These are phyloP conservation scores for Hyphopichia wangnamkhiaoensis DNA, from an alignment of 1,139 yeast species.

Conservation along the genomic window DNA sequence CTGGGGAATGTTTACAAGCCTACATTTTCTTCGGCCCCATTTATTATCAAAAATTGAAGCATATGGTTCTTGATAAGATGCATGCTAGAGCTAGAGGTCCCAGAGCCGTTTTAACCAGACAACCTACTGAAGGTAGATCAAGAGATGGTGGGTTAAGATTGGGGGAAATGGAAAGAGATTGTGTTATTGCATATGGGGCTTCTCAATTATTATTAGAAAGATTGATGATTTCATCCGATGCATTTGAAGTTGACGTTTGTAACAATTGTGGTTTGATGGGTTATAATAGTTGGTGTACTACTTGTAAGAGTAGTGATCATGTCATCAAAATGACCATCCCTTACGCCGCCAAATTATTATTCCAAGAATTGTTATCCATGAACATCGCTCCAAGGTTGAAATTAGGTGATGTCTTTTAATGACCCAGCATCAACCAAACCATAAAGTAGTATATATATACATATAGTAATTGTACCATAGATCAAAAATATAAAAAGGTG, in stretches of 20 bases:
- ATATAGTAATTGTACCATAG: slow-evolving; percentile 1
- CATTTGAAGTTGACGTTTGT: slow-evolving; percentile 95
- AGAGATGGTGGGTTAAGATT: slow-evolving; percentile 99
- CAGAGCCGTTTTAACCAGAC: slow-evolving; percentile 95
- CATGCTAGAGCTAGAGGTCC: slow-evolving; percentile 99
- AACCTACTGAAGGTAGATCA: slow-evolving; percentile 99
- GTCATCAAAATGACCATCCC: slow-evolving; percentile 96
- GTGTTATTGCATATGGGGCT: slow-evolving; percentile 99
- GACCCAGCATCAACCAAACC: neutral
- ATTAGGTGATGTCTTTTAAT: slow-evolving; percentile 76
- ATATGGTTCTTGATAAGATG: slow-evolving; percentile 98
- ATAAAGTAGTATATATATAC: neutral
- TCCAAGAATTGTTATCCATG: slow-evolving; percentile 96
- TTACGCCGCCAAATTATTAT: slow-evolving; percentile 91
- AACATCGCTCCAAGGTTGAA: slow-evolving; percentile 95
- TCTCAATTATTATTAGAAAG: slow-evolving; percentile 97
- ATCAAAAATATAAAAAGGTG: neutral
- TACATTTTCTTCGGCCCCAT: slow-evolving; percentile 99
- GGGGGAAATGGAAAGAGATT: slow-evolving; percentile 99
- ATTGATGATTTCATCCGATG: slow-evolving; percentile 95
- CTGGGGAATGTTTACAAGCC: slow-evolving; percentile 96
- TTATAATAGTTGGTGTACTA: slow-evolving; percentile 94
- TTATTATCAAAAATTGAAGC: slow-evolving; percentile 96
- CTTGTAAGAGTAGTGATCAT: slow-evolving; percentile 85
- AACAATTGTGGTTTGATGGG: slow-evolving; percentile 98